Base-by-base conservation (phyloP, 2,329 filamentous ascomycete species). In the Fusarium dimerum region DNA sequence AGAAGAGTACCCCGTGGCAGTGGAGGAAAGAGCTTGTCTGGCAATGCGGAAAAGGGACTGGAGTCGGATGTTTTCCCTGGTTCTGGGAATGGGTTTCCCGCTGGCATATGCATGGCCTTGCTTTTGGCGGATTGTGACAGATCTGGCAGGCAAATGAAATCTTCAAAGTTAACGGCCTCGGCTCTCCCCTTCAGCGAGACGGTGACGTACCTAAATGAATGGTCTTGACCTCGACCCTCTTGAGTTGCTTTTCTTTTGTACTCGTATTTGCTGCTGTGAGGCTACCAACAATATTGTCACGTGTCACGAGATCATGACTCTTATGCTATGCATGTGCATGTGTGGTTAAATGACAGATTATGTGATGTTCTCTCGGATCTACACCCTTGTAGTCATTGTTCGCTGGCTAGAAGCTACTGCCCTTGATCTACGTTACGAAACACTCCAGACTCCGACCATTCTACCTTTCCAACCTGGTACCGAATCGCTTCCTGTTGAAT, bases 121-220 rank as follows among this genome's bases (percentile, higher is more conserved):
- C 73, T 75, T 75, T 71, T 76, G 75, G 65, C 68, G 67, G 68
- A 71, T 72, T 78, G 72, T 76, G 75, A 76, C 73, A 72, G 72
- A 74, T 75, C 73, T 76, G 74, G 66, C 69, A 72, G 73, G 77
- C 76, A 74, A 78, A 79, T 77, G 74, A 78, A 78, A 76, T 71
- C 68, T 75, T 72, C 69, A 71, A 71, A 71, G 70, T 71, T 73
- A 61, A 60, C 73, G 60, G 62, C 66, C 50, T 55, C 51, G 52
- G 56, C 51, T 55, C 54, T 48, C 49, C 48, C 20, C 47, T 61
- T 55, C 53, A 53, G 54, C 32, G 48, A 47, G 47, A 53, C 50
- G 59, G 60, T 62, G 59, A 56, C 58, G 60, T 59, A 56, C 32
- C 51, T 51, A 51, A 59, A 65, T 65, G 57, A 60, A 64, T 51